Evolutionary conservation across 2,329 filamentous ascomycete genomes (phyloP).

Genomic region (Fusarium neocosmosporiellum): DNA sequence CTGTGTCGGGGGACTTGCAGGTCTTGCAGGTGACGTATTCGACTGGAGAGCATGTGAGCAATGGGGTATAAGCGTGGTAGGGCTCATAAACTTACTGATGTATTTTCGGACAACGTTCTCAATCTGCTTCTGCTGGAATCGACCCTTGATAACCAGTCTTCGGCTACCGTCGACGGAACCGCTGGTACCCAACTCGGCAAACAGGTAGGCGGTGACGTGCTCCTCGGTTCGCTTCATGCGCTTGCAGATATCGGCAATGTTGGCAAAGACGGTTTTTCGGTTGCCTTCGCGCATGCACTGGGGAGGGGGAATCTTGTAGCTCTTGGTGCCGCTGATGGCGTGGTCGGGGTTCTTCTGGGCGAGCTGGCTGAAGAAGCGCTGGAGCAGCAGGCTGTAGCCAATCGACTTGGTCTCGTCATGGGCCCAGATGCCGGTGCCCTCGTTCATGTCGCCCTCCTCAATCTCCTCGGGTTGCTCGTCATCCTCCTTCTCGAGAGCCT

Average conservation of each 20-base stretch:
- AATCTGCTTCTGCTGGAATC: constrained; percentile 99
- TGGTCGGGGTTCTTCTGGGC: constrained; percentile 98
- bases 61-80: neutral
- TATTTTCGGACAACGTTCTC: constrained; percentile 97
- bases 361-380: constrained; percentile 93
- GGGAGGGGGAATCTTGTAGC: constrained; percentile 98
- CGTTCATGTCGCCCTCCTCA: constrained; percentile 81
- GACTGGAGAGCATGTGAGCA: constrained; percentile 62
- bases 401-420: constrained; percentile 84
- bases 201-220: constrained; percentile 96
- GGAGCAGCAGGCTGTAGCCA: constrained; percentile 85
- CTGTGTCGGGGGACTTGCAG: constrained; percentile 92
- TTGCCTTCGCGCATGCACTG: constrained; percentile 99
- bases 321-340: constrained; percentile 86
- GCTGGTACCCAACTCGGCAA: constrained; percentile 97
- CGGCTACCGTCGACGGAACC: constrained; percentile 94
- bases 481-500: constrained; percentile 75
- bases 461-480: constrained; percentile 62
- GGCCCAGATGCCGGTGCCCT: constrained; percentile 90
- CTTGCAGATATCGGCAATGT: constrained; percentile 98
- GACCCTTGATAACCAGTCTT: constrained; percentile 97
- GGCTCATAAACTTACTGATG: constrained; percentile 73
- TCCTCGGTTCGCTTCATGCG: constrained; percentile 99
- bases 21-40: constrained; percentile 99
- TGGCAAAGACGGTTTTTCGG: constrained; percentile 99